Evolutionary conservation across 805 yeast species (phyloP), one percentile per base, ranked within the genome.

Genomic region (Wickerhamomyces tratensis): DNA sequence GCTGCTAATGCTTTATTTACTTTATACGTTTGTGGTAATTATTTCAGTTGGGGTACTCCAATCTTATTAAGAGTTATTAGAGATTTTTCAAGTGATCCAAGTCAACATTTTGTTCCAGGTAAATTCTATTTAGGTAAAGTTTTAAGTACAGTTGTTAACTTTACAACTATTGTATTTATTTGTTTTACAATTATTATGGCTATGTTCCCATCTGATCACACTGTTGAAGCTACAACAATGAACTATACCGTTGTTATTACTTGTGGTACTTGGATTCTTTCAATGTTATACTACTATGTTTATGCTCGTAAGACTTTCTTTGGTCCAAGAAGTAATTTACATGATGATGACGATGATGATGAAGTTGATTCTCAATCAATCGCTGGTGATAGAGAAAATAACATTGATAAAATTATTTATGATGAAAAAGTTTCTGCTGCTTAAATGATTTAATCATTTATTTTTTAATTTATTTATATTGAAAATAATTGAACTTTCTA

Each of bases 1-100:
- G 86, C 87, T 25, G 76, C 86, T 3, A 67, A 64, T 44, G 87
- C 88, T n/a, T 65, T 82, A 38, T 82, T 82, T 63, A 73, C 84
- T 1, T 64, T 82, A 36, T 74, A 74, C 33, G 72, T 79, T 46
- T 74, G 82, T 9, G 81, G 85, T 43, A 77, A 79, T 55, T 72
- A 74, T 49, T 60, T 79, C 27, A 76, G 85, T 4, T 76, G 86
- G 84, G 67, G 75, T 41, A 64, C 69, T 38, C 87, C 88, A 25
- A 71, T 77, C 26, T 63, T 75, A 41, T 61, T 77, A 43, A 65
- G 76, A 41, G 69, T 80, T 11, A 61, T 65, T 37, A 45, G 50
- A 39, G 34, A 37, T 9, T 44, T 49, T 44, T 77, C 77, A 39
- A 63, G 62, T 45, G 58, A 60, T 5, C 45, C 48, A 14, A 11